phyloP scores from a whole-genome alignment of 371 early-diverging fungal genomes.

The Haplosporangium sp. region DNA sequence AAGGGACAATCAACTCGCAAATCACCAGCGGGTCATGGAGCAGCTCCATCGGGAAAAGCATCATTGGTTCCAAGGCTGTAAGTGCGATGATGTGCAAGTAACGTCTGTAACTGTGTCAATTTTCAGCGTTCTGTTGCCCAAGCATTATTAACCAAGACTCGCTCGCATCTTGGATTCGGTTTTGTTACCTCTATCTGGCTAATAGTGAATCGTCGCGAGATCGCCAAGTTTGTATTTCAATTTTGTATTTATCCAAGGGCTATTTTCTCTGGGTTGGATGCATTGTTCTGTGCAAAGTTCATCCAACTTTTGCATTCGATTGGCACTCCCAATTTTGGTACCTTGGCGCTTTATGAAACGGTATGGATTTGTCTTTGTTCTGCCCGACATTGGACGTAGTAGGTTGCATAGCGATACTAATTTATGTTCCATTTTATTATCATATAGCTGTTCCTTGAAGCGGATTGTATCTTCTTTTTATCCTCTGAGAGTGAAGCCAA shows the following conservation, averaged over 20 bases:
- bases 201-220: conserved; percentile 53
- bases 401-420: not conserved
- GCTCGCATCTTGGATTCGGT: too few relatives aligned
- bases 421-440: not conserved
- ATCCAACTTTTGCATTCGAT: conserved; percentile 81
- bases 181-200: not conserved
- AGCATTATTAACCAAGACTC: not conserved
- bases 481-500: conserved; percentile 84
- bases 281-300: conserved; percentile 87
- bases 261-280: conserved; percentile 81
- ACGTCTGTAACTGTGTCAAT: too few relatives aligned
- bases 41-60: conserved; percentile 32
- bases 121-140: not conserved
- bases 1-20: conserved; percentile 48
- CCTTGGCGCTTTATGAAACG: conserved; percentile 80
- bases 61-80: conserved; percentile 47
- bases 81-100: not conserved
- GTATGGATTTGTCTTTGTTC: conserved; percentile 3
- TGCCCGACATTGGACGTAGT: too few relatives aligned
- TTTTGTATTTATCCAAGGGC: conserved; percentile 86
- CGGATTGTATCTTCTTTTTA: conserved; percentile 62
- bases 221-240: conserved; percentile 73
- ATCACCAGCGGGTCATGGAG: conserved; percentile 46
- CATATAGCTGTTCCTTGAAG: conserved; percentile 40
- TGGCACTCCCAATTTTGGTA: conserved; percentile 82